Evolutionary conservation across 345 rosid species (phyloP), one percentile per base, ranked within the genome.

Genomic region (Brassica juncea): DNA sequence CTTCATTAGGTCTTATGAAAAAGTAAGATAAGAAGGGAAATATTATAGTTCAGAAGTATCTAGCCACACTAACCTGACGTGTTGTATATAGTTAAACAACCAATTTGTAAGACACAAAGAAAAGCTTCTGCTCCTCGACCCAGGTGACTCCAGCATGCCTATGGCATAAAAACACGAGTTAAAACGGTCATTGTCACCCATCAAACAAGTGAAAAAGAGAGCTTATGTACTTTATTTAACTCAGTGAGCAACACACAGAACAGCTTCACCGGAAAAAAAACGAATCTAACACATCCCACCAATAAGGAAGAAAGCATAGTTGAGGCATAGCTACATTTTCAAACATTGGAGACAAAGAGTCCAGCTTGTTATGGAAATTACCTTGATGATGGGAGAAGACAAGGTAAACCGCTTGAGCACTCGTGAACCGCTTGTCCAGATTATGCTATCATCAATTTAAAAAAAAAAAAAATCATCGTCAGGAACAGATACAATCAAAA

Each of bases 101-200:
- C 97, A 77, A 67, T 74, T 77, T 85, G 92, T 77, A 95, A 86
- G 77, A 90, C 86, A 75, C 99, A 95, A 52, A 94, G 95, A 77
- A 79, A 80, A 71, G 96, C 88, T 77, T 89, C 97, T 2, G 87
- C 77, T 47, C 64, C 78, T 73, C 82, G 89, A 77, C 89, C 91
- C 54, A 93, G 61, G 72, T 79, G 91, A 85, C 93, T 90, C 99
- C 99, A 95, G 80, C 98, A 92, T 60, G 86, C 97, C 99, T 94
- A 77, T 4, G 74, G 60, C 77, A 65, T 30, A 70, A 71, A 72
- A 82, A 60, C 9, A 54, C 19, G 12, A 71, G 77, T 66, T 67
- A 30, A 16, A 72, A 30, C 76, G 27, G 52, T 75, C 58, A 47
- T 49, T 69, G 23, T 47, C 60, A 11, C 25, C 31, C 35, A 78